Evolutionary conservation across 257 asterid species (phyloP).

Genomic region (Rauvolfia tetraphylla): DNA sequence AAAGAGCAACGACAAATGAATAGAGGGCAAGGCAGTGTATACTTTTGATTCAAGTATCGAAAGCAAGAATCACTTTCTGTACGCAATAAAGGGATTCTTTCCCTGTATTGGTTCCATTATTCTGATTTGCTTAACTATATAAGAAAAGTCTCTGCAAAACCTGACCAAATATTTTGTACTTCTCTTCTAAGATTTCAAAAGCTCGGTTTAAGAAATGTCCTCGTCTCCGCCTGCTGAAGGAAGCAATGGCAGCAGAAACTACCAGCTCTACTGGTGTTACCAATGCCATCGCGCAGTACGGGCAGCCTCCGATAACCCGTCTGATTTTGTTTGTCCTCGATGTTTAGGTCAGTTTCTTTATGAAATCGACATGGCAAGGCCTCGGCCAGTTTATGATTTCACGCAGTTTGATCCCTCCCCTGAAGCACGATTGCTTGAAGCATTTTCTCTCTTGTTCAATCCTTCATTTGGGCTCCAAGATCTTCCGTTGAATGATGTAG

Average conservation of each 20-base stretch:
- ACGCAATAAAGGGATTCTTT: slow-evolving; percentile 6
- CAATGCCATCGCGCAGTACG: slow-evolving; percentile 73
- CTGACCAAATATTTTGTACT: slow-evolving; percentile 13
- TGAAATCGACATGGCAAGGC: slow-evolving; percentile 45
- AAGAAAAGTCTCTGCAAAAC: not conserved
- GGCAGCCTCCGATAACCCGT: slow-evolving; percentile 31
- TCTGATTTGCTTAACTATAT: not conserved
- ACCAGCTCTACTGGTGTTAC: slow-evolving; percentile 70
- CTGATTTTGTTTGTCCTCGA: slow-evolving; percentile 56
- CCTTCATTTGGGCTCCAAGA: slow-evolving; percentile 29
- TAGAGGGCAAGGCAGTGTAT: not conserved
- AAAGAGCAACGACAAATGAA: not conserved
- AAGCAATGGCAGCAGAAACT: slow-evolving; percentile 28
- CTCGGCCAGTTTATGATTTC: slow-evolving; percentile 43
- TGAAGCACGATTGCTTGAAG: slow-evolving; percentile 66
- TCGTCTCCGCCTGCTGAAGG: slow-evolving; percentile 1
- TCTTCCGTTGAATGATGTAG: slow-evolving; percentile 3
- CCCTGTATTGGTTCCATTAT: not conserved
- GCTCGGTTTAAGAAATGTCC: not conserved
- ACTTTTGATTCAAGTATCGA: not conserved
- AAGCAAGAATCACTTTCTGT: slow-evolving; percentile 3
- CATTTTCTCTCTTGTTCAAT: slow-evolving; percentile 51
- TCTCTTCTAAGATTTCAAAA: not conserved
- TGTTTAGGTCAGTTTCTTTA: slow-evolving; percentile 61
- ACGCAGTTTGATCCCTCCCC: slow-evolving; percentile 75